Percentiles rank a stretch among this genome's conserved stretches.
Conservation (phyloP, 345 rosid species). For the Aquilaria yunnanensis region DNA sequence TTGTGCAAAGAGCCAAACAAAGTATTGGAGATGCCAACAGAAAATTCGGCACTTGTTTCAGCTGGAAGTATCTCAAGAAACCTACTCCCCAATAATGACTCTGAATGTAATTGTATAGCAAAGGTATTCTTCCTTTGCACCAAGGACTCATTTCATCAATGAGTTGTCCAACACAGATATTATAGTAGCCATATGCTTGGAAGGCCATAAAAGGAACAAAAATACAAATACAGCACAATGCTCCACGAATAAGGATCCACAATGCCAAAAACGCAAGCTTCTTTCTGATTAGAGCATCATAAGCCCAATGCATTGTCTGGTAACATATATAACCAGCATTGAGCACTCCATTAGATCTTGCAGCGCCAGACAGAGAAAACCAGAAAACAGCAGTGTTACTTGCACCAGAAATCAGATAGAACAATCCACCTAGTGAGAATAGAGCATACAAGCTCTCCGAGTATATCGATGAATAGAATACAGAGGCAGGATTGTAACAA, state of each 20-base stretch:
- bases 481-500: conserved; percentile 89
- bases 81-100: conserved; percentile 95
- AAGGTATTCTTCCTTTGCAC: conserved; percentile 77
- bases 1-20: conserved; percentile 60
- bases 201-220: conserved; percentile 69
- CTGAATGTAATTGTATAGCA: conserved; percentile 77
- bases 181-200: conserved; percentile 83
- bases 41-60: conserved; percentile 92
- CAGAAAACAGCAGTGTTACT: conserved; percentile 57
- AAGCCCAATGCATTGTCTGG: conserved; percentile 72
- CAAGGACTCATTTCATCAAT: conserved; percentile 65
- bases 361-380: conserved; percentile 80
- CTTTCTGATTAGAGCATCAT: conserved; percentile 46
- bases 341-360: conserved; percentile 93
- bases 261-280: conserved; percentile 38
- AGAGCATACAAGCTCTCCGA: conserved; percentile 78
- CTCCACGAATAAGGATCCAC: conserved; percentile 53
- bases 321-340: conserved; percentile 92
- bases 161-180: conserved; percentile 53
- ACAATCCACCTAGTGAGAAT: conserved; percentile 76
- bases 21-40: conserved; percentile 89
- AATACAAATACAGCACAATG: conserved; percentile 44
- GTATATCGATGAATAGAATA: conserved; percentile 83
- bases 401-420: conserved; percentile 54
- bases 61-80: conserved; percentile 75